These are phyloP conservation scores for Acanthochlamys bracteata DNA, from an alignment of 106 monocot genomes.

Conservation along the genomic window DNA sequence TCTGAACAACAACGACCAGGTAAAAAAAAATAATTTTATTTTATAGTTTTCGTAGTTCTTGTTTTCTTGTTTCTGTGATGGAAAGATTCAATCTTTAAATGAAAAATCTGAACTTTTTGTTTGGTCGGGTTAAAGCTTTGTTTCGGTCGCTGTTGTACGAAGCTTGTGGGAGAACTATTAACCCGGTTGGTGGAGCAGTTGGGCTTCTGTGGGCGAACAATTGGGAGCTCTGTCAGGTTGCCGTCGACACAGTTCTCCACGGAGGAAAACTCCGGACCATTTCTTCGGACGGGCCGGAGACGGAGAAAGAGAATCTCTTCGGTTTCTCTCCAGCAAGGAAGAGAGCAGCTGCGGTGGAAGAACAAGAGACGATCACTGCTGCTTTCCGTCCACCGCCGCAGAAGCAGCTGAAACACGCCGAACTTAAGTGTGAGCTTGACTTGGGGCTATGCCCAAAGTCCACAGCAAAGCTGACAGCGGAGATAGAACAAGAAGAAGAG, in stretches of 20 bases:
- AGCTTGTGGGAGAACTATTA: conserved; percentile 11
- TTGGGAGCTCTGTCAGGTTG: conserved; percentile 68
- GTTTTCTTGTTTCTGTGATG: not conserved
- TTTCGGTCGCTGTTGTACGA: conserved; percentile 46
- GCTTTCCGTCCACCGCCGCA: not conserved
- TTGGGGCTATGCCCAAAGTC: conserved; percentile 15
- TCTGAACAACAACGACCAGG: conserved; percentile 24
- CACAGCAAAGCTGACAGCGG: not conserved
- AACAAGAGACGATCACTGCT: not conserved
- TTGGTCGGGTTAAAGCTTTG: conserved; percentile 25
- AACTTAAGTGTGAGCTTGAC: conserved; percentile 14
- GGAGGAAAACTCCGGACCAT: conserved; percentile 37
- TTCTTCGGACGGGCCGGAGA: not conserved
- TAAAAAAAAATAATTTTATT: not conserved
- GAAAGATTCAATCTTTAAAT: too few species aligned
- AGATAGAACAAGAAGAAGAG: not conserved
- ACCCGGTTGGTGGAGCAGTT: conserved; percentile 70
- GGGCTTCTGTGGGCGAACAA: conserved; percentile 56
- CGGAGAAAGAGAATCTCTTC: conserved; percentile 10
- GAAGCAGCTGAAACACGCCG: not conserved
- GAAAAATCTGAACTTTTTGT: not conserved
- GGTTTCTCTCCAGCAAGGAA: not conserved
- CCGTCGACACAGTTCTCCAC: conserved; percentile 54
- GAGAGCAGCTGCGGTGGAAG: not conserved
- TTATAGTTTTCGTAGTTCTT: not conserved